Percentiles rank a stretch among this genome's conserved stretches.
Conservation (phyloP, 2,329 filamentous ascomycete species). For the Ophiocordyceps sinensis region DNA sequence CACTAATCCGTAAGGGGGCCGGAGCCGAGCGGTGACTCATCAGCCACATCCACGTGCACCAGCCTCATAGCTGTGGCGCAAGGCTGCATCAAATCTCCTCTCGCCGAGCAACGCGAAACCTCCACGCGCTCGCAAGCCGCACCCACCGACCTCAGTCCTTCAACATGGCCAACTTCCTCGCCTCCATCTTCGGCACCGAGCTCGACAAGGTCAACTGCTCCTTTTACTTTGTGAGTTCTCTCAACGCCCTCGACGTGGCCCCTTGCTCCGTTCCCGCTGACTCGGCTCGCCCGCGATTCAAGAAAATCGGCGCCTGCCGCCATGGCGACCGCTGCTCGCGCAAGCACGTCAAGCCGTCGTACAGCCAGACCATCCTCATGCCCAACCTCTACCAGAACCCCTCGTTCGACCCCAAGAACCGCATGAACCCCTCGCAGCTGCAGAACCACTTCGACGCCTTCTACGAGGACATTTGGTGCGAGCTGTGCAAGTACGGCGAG, state of each 20-base stretch:
- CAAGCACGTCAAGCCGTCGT: conserved; percentile 98
- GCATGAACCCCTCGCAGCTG: conserved; percentile 90
- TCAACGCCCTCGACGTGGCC: too few species aligned
- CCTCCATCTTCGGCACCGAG: conserved; percentile 98
- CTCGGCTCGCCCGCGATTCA: too few species aligned
- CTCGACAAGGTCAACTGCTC: conserved; percentile 99
- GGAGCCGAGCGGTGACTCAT: too few species aligned
- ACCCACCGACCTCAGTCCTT: background rate
- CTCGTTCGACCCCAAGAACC: conserved; percentile 88
- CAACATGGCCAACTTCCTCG: conserved; percentile 91
- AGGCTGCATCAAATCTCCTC: conserved; percentile 1
- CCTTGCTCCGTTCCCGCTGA: background rate
- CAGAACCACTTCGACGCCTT: conserved; percentile 99
- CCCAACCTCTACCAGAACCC: conserved; percentile 99
- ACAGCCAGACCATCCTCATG: conserved; percentile 93
- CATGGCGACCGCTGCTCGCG: conserved; percentile 96
- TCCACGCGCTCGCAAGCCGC: background rate
- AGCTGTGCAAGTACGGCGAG: conserved; percentile 98
- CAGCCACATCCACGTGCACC: conserved; percentile 16
- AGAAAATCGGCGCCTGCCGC: conserved; percentile 95
- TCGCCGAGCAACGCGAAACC: background rate
- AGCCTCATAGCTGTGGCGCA: conserved; percentile 2
- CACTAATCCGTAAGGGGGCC: too few species aligned
- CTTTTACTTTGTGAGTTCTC: conserved; percentile 65
- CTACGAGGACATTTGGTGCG: conserved; percentile 99